Evolutionary conservation across 495 filamentous ascomycete genomes (phyloP).

Genomic region (Trichoderma gamsii): DNA sequence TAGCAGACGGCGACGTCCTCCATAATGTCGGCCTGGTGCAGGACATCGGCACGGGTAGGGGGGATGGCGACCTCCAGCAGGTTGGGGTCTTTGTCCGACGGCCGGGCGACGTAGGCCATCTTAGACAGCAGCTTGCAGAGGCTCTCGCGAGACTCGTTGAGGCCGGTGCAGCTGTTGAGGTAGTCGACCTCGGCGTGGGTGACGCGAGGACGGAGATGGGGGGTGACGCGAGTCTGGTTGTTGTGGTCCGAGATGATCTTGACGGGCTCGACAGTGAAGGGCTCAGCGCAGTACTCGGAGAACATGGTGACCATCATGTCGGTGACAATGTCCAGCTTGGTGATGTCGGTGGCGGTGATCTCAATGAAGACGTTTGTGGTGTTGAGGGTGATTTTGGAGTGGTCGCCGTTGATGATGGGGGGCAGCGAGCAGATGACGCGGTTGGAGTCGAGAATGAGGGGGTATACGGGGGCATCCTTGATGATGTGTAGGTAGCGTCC

Average conservation of each 20-base stretch:
- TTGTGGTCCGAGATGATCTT: conserved; percentile 91
- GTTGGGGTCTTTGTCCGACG: conserved; percentile 57
- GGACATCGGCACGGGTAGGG: conserved; percentile 83
- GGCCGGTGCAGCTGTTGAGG: conserved; percentile 84
- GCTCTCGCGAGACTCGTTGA: conserved; percentile 61
- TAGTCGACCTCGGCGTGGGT: conserved; percentile 83
- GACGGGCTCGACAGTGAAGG: conserved; percentile 89
- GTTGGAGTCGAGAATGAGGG: conserved; percentile 91
- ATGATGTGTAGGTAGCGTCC: conserved; percentile 87
- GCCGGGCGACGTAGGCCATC: conserved; percentile 77
- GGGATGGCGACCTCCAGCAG: conserved; percentile 76
- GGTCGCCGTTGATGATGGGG: conserved; percentile 95
- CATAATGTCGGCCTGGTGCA: conserved; percentile 98
- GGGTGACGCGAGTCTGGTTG: conserved; percentile 67
- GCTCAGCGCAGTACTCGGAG: conserved; percentile 79
- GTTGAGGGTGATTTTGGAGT: conserved; percentile 86
- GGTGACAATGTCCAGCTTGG: conserved; percentile 92
- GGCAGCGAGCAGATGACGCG: conserved; percentile 85
- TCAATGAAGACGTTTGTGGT: conserved; percentile 95
- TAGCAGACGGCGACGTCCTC: conserved; percentile 94
- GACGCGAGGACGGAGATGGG: conserved; percentile 67
- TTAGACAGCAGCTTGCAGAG: conserved; percentile 72
- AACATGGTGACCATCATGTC: conserved; percentile 97
- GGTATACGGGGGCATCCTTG: conserved; percentile 86
- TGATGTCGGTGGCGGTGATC: conserved; percentile 92